These are phyloP conservation scores for Phyllosticta citriasiana DNA, from an alignment of 2,329 filamentous ascomycete species.

Conservation along the genomic window DNA sequence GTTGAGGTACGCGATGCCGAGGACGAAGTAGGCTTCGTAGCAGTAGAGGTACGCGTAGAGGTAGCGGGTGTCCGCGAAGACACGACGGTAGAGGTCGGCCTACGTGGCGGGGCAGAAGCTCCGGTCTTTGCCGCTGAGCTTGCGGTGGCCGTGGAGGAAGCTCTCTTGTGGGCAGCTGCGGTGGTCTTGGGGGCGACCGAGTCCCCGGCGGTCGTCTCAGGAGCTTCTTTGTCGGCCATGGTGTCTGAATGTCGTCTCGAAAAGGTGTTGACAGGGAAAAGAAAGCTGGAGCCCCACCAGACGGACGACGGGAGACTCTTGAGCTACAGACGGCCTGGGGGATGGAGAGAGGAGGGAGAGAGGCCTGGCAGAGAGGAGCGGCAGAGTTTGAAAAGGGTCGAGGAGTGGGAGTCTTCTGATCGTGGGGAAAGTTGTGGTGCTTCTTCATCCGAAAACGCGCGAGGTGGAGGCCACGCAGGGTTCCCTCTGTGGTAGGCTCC, in stretches of 20 bases:
- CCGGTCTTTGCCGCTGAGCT: conserved; percentile 4
- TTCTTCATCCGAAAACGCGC: neutral
- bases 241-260: conserved; percentile 1
- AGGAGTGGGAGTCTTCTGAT: neutral
- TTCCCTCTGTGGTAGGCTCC: neutral
- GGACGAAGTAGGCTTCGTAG: conserved; percentile 4
- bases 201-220: neutral
- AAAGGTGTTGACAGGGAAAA: neutral
- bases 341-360: neutral
- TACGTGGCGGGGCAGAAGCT: conserved; percentile 7
- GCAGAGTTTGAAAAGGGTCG: neutral
- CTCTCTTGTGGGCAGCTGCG: conserved; percentile 2
- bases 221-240: conserved; percentile 8
- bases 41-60: conserved; percentile 3
- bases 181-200: neutral
- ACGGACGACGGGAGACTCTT: neutral
- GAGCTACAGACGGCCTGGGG: neutral
- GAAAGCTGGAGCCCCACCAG: conserved; percentile 2
- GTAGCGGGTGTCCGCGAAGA: conserved; percentile 4
- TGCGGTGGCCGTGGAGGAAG: conserved; percentile 5
- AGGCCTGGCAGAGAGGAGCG: neutral
- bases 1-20: conserved; percentile 5
- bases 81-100: conserved; percentile 6
- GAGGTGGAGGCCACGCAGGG: neutral
- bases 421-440: neutral